Base-by-base conservation (phyloP, 345 rosid genomes). In the Passiflora organensis region DNA sequence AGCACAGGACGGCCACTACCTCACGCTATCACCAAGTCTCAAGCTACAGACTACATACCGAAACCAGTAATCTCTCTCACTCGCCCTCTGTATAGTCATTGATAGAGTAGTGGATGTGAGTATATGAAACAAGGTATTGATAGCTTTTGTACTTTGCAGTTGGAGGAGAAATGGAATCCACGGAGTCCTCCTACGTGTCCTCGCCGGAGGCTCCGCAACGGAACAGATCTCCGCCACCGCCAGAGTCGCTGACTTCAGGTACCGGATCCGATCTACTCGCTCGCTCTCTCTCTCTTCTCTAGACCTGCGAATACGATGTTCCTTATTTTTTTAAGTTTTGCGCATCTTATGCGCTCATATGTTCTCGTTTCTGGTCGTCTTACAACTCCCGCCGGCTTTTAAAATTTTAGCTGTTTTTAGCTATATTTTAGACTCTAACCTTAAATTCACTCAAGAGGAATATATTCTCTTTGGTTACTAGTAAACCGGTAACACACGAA, bases 161-260 rank as follows among this genome's bases (percentile, higher is more conserved):
- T 28, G 34, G 34, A 28, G 61, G 47, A 45, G 53, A 64, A 73
- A 91, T 93, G 99, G 99, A 89, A 67, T 83, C 95, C 45, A 89
- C 87, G 32, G 99, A 86, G 71, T 81, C 91, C 43, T 89, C 91
- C 48, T 83, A 82, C 65, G 72, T 82, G 32, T 83, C 86, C 39
- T 84, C 91, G 15, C 94, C 96, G 39, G 98, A 88, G 82, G 83
- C 73, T 43, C 76, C 59, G 32, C 70, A 67, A 54, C 72, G 76
- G 44, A 70, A 78, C 66, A 71, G 90, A 77, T 79, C 97, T 62
- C 81, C 83, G 10, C 85, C 84, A 42, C 85, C 64, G 72, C 85
- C 81, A 6, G 74, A 80, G 63, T 78, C 95, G 20, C 90, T 91
- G 1, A 64, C 77, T 68, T 70, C 85, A 56, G 99, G 99, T 89